A percentile compares a stretch with the other conserved stretches of the same genome.
Conservation (phyloP, 2,329 filamentous ascomycete species). For the Penicillium italicum region DNA sequence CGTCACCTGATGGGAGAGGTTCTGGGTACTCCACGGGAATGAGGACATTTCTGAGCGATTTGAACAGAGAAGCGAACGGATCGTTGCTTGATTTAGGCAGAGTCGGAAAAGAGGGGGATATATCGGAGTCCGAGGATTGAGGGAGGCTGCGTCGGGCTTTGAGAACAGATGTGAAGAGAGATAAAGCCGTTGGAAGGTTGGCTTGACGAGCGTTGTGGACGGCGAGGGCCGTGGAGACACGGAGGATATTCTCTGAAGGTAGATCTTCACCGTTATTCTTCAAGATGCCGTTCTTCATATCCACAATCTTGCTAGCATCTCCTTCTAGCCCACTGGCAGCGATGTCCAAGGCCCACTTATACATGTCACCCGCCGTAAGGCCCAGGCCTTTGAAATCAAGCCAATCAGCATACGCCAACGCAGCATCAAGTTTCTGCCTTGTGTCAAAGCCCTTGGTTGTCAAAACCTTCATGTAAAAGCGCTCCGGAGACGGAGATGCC, state of each 20-base stretch:
- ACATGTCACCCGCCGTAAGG: slow-evolving; percentile 67
- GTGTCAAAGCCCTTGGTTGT: slow-evolving; percentile 74
- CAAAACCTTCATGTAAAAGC: slow-evolving; percentile 76
- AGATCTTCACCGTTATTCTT: slow-evolving; percentile 52
- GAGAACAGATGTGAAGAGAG: slow-evolving; percentile 80
- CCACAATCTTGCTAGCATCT: slow-evolving; percentile 50
- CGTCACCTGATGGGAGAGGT: slow-evolving; percentile 66
- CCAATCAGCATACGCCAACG: slow-evolving; percentile 79
- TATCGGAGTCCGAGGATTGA: slow-evolving; percentile 34
- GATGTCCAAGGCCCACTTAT: slow-evolving; percentile 71
- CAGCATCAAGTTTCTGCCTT: slow-evolving; percentile 76
- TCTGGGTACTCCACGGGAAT: slow-evolving; percentile 64
- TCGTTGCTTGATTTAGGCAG: slow-evolving; percentile 22
- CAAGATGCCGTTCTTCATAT: slow-evolving; percentile 62
- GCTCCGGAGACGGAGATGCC: slow-evolving; percentile 67
- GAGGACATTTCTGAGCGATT: slow-evolving; percentile 42
- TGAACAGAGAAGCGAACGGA: slow-evolving; percentile 35
- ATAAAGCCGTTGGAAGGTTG: slow-evolving; percentile 66
- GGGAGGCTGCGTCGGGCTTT: slow-evolving; percentile 65
- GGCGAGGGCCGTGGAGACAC: slow-evolving; percentile 71
- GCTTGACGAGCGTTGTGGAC: slow-evolving; percentile 70
- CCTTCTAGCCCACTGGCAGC: slow-evolving; percentile 56
- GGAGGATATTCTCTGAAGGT: slow-evolving; percentile 71
- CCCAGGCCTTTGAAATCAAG: slow-evolving; percentile 70
- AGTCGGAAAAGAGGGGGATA: slow-evolving; percentile 25